Evolutionary conservation across 176 grass and related monocot species (phyloP), one percentile per base, ranked within the genome.

Genomic region (Raddia guianensis): DNA sequence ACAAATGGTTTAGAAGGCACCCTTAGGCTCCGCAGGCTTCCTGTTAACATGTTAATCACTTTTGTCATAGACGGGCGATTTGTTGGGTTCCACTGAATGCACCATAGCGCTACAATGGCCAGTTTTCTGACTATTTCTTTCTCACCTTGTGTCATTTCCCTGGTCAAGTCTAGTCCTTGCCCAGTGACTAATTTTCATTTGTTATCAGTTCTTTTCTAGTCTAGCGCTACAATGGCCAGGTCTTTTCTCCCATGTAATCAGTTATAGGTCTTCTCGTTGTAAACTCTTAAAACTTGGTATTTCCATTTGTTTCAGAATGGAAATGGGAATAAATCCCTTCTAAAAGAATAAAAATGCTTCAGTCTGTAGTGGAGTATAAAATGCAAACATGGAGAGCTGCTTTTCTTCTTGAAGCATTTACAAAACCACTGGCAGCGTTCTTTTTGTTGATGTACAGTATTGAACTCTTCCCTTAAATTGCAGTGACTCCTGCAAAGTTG

Each of bases 1-100:
- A 89, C 75, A 58, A 84, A 89, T 1, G 83, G 87, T 33, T 74
- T 84, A 21, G 90, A 84, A 19, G 90, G 87, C 9, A 89, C 73
- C 32, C 55, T 57, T 73, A 92, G 43, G 10, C 64, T 84, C 7
- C n/a, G n/a, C n/a, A n/a, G n/a, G n/a, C n/a, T n/a, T n/a, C 64
- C 75, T 49, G 73, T 81, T 12, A 89, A 15, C 90, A 92, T 92
- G 21, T 92, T 79, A 12, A 92, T 63, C 52, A 87, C 87, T 46
- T 77, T 89, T 13, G 74, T 77, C 83, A 92, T 92, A 5, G 87
- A 62, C 15, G 90, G 90, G 0, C 87, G 53, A n/a, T 84, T 81
- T 19, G n/a, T 71, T 4, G 90, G 90, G 63, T 86, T 89, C 90
- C 90, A 92, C 48, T 89, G 86, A 53, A 92, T 86, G 42, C 90